A percentile compares a stretch with the other conserved stretches of the same genome.
Evolutionary conservation across 148 eudicot species (phyloP).

Genomic region (Silene latifolia): DNA sequence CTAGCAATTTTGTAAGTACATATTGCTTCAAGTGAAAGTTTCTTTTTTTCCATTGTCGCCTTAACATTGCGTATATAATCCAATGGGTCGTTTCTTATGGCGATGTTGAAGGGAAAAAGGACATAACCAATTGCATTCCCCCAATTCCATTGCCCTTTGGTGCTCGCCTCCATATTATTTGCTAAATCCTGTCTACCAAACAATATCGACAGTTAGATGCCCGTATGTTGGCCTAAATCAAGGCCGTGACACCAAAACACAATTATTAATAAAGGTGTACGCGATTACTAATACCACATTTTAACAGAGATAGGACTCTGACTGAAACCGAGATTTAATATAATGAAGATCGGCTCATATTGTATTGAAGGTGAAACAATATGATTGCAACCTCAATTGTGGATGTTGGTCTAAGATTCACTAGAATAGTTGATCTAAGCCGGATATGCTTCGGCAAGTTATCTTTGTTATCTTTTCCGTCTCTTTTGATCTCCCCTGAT

Average conservation of each 20-base stretch:
- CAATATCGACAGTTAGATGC: background rate
- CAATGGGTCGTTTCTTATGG: conserved; percentile 45
- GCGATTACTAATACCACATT: too few relatives aligned
- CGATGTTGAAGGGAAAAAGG: conserved; percentile 48
- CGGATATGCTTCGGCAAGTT: conserved; percentile 40
- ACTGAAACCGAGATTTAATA: background rate
- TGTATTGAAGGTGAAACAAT: background rate
- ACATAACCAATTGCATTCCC: conserved; percentile 56
- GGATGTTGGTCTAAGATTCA: conserved; percentile 51
- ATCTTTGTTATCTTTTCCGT: conserved; percentile 15
- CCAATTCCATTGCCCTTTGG: conserved; percentile 39
- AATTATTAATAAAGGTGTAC: too few relatives aligned
- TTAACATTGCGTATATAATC: conserved; percentile 51
- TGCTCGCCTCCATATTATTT: conserved; percentile 43
- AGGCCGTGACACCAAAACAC: too few relatives aligned
- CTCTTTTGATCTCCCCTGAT: conserved; percentile 13
- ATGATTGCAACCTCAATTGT: conserved; percentile 39
- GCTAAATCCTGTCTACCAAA: conserved; percentile 40
- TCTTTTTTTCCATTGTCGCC: conserved; percentile 50
- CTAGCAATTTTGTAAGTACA: conserved; percentile 23
- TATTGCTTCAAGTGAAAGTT: conserved; percentile 53
- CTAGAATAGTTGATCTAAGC: conserved; percentile 41
- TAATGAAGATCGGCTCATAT: too few relatives aligned
- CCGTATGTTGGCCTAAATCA: background rate
- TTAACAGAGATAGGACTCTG: too few relatives aligned